These are phyloP conservation scores for Epichloe festucae DNA, from an alignment of 2,329 filamentous ascomycete genomes.

Conservation along the genomic window DNA sequence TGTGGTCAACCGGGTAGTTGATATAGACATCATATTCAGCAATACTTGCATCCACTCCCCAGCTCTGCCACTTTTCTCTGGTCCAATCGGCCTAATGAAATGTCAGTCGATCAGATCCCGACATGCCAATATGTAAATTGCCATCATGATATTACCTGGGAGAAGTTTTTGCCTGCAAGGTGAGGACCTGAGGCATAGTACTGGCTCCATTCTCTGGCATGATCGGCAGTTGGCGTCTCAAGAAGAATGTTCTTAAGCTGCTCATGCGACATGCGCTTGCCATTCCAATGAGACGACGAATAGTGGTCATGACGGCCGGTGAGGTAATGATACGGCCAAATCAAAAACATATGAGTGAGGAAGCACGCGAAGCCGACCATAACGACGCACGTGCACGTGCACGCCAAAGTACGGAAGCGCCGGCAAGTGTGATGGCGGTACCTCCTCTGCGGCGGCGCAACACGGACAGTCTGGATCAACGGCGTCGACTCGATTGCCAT, in stretches of 20 bases:
- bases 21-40: slow-evolving; percentile 64
- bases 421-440: slow-evolving; percentile 49
- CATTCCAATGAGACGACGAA: slow-evolving; percentile 14
- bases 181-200: slow-evolving; percentile 71
- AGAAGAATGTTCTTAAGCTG: slow-evolving; percentile 44
- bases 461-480: slow-evolving; percentile 49
- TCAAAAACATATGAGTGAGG: slow-evolving; percentile 32
- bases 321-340: slow-evolving; percentile 22
- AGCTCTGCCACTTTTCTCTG: slow-evolving; percentile 56
- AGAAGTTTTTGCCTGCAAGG: slow-evolving; percentile 64
- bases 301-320: slow-evolving; percentile 18
- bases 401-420: slow-evolving; percentile 51
- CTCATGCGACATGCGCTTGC: slow-evolving; percentile 25
- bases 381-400: slow-evolving; percentile 42
- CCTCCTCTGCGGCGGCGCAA: slow-evolving; percentile 38
- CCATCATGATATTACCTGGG: slow-evolving; percentile 34
- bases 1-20: slow-evolving; percentile 63
- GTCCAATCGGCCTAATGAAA: slow-evolving; percentile 54
- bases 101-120: slow-evolving; percentile 3
- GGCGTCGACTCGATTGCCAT: slow-evolving; percentile 47
- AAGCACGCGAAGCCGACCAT: slow-evolving; percentile 37
- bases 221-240: slow-evolving; percentile 42
- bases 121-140: background rate
- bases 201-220: slow-evolving; percentile 56
- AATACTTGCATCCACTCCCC: slow-evolving; percentile 52